phyloP scores from a whole-genome alignment of 1,284 basidiomycete species.

The Xerocomus amazonicus region DNA sequence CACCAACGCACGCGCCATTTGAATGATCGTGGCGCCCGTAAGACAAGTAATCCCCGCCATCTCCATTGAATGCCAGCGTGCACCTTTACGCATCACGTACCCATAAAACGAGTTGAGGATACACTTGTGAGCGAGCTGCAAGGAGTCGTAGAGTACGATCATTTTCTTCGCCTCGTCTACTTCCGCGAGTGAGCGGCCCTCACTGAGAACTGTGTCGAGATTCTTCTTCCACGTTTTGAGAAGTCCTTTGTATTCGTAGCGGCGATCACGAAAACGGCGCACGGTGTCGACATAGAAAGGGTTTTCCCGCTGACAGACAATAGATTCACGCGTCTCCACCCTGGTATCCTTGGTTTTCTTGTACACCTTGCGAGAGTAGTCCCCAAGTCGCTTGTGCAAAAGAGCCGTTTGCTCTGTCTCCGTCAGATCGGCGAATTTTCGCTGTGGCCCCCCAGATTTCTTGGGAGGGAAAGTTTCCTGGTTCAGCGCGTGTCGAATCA shows the following conservation, averaged over 20 bases:
- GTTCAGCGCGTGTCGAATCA: slow-evolving; percentile 97
- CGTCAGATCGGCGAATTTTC: slow-evolving; percentile 86
- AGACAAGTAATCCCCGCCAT: slow-evolving; percentile 99
- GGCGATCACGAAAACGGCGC: slow-evolving; percentile 93
- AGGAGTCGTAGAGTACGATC: slow-evolving; percentile 99
- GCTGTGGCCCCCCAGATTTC: slow-evolving; percentile 66
- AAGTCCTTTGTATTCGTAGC: slow-evolving; percentile 98
- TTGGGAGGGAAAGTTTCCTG: slow-evolving; percentile 91
- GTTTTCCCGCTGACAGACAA: slow-evolving; percentile 98
- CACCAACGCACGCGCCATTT: slow-evolving; percentile 98
- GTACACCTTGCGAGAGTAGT: slow-evolving; percentile 98
- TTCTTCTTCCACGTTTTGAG: slow-evolving; percentile 99
- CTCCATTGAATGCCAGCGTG: slow-evolving; percentile 99
- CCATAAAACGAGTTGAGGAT: slow-evolving; percentile 99
- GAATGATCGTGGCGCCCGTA: slow-evolving; percentile 98
- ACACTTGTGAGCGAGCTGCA: slow-evolving; percentile 99
- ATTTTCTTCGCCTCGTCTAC: slow-evolving; percentile 98
- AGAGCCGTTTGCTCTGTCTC: slow-evolving; percentile 87
- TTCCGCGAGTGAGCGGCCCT: slow-evolving; percentile 75
- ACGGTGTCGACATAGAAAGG: slow-evolving; percentile 99
- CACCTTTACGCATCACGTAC: slow-evolving; percentile 99
- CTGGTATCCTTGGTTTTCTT: slow-evolving; percentile 99
- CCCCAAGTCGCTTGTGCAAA: slow-evolving; percentile 94
- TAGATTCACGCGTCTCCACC: slow-evolving; percentile 90
- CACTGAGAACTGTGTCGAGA: slow-evolving; percentile 71